These are phyloP conservation scores for Podosphaera fusca DNA, from an alignment of 2,329 filamentous ascomycete species.

Conservation along the genomic window DNA sequence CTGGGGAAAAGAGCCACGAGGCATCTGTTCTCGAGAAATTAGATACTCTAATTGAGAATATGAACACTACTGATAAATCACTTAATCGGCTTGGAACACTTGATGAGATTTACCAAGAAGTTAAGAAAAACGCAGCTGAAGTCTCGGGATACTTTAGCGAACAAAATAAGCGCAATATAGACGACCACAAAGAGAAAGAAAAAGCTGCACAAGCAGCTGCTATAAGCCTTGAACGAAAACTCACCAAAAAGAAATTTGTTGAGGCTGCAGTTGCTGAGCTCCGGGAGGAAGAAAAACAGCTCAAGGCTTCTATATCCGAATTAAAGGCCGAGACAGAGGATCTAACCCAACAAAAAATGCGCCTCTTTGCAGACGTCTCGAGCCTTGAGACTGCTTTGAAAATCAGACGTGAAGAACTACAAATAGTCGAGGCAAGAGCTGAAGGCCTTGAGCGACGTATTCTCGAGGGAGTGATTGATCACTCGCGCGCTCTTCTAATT, in stretches of 20 bases:
- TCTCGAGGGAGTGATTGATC: conserved; percentile 85
- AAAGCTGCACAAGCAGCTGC: conserved; percentile 60
- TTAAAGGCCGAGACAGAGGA: conserved; percentile 43
- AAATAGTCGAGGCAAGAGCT: conserved; percentile 72
- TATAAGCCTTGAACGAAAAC: conserved; percentile 56
- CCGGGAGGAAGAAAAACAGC: conserved; percentile 36
- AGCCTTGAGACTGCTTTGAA: conserved; percentile 76
- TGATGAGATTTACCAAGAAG: conserved; percentile 72
- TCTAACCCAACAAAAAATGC: conserved; percentile 53
- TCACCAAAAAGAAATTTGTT: conserved; percentile 39
- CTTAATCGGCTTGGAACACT: conserved; percentile 58
- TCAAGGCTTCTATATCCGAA: conserved; percentile 29
- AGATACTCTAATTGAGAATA: conserved; percentile 36
- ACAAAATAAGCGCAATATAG: conserved; percentile 50
- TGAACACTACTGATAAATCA: conserved; percentile 41
- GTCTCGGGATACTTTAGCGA: conserved; percentile 60
- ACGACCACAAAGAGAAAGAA: conserved; percentile 59
- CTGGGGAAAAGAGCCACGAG: conserved; percentile 38
- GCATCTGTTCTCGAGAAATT: conserved; percentile 32
- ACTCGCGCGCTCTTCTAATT: conserved; percentile 77
- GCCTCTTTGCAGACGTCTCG: conserved; percentile 65
- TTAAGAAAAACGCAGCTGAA: conserved; percentile 62
- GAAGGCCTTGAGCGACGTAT: conserved; percentile 80
- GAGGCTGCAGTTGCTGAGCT: conserved; percentile 27
- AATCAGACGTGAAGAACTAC: conserved; percentile 74